Evolutionary conservation across 176 grass and related monocot species (phyloP).

Genomic region (maize (Zea mays)): DNA sequence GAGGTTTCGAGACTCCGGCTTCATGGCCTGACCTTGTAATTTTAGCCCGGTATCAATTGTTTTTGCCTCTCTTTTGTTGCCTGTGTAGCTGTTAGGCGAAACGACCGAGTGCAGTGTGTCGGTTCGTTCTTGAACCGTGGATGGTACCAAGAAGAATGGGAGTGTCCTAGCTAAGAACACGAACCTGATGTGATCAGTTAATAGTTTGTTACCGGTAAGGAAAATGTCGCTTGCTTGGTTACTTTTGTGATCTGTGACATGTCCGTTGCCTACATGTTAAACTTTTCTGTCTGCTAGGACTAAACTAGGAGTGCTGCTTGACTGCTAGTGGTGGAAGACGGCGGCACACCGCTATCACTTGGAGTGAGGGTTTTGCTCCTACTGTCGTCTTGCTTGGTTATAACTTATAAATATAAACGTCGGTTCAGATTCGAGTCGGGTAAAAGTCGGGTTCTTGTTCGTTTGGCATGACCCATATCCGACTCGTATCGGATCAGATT

Average conservation of each 20-base stretch:
- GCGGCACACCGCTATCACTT: too few relatives aligned
- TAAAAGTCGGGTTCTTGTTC: too few relatives aligned
- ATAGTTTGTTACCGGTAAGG: conserved; percentile 4
- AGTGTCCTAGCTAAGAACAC: conserved; percentile 28
- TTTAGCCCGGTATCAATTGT: conserved; percentile 32
- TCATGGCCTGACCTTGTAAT: conserved; percentile 22
- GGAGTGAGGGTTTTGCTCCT: too few relatives aligned
- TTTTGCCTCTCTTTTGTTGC: neutral
- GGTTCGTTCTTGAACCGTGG: neutral
- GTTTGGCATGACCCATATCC: too few relatives aligned
- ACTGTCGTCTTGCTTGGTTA: too few relatives aligned
- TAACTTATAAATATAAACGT: too few relatives aligned
- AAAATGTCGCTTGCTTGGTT: neutral
- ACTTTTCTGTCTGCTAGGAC: neutral
- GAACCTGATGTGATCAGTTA: conserved; percentile 13
- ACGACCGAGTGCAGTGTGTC: conserved; percentile 16
- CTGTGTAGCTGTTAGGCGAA: conserved; percentile 33
- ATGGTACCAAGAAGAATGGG: neutral
- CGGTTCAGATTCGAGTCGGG: too few relatives aligned
- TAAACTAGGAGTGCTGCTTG: too few relatives aligned
- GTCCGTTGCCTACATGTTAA: neutral
- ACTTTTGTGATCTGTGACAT: conserved; percentile 10
- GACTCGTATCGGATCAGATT: too few relatives aligned
- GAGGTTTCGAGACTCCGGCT: conserved; percentile 10
- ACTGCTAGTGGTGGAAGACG: too few relatives aligned